These are phyloP conservation scores for Aquilaria sinensis DNA, from an alignment of 345 rosid genomes.

Conservation along the genomic window DNA sequence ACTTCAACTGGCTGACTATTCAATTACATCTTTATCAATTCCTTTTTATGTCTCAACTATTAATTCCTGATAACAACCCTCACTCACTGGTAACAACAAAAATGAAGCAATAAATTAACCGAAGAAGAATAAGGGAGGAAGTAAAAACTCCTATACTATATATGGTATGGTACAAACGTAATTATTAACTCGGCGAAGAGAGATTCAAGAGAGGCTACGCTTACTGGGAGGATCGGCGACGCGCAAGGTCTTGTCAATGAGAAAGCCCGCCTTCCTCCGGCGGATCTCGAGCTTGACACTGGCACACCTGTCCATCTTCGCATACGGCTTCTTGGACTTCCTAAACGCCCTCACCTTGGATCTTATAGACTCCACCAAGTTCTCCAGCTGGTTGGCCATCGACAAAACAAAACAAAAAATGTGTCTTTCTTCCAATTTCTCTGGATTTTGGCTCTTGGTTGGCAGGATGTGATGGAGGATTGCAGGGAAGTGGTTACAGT, in stretches of 20 bases:
- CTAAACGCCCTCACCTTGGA: slow-evolving; percentile 56
- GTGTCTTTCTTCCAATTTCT: no score
- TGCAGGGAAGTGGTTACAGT: not conserved
- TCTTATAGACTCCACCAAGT: slow-evolving; percentile 75
- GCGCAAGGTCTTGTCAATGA: slow-evolving; percentile 76
- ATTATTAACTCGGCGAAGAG: not conserved
- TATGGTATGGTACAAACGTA: no score
- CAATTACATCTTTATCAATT: no score
- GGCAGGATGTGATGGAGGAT: not conserved
- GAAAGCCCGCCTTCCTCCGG: slow-evolving; percentile 68
- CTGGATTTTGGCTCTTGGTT: no score
- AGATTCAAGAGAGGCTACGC: slow-evolving; percentile 32
- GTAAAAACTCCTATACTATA: no score
- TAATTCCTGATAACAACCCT: no score
- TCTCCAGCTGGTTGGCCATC: slow-evolving; percentile 74
- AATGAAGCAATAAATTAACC: no score
- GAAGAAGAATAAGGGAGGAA: no score
- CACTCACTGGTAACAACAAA: no score
- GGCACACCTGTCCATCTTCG: slow-evolving; percentile 84
- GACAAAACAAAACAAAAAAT: not conserved
- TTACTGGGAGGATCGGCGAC: slow-evolving; percentile 78
- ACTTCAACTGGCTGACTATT: no score
- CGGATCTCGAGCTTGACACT: slow-evolving; percentile 96
- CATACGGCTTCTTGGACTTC: slow-evolving; percentile 42
- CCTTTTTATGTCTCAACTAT: no score